Conservation (phyloP, 148 eudicot genomes). For the Nyssa sinensis region DNA sequence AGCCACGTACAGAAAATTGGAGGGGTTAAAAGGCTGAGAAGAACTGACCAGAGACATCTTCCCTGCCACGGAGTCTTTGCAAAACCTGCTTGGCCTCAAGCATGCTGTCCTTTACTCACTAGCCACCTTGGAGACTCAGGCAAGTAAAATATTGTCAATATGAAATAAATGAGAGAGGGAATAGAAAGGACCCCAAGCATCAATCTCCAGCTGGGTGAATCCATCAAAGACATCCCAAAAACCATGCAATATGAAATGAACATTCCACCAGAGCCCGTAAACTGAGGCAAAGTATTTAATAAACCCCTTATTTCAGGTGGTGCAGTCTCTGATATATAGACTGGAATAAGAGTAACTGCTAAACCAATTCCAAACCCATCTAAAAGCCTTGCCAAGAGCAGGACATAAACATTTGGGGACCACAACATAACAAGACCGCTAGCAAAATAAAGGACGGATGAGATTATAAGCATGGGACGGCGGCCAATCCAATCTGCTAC, state of each 20-base stretch:
- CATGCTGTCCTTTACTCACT: too few species aligned
- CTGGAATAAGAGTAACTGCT: constrained; percentile 28
- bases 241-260: constrained; percentile 31
- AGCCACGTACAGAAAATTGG: too few species aligned
- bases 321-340: constrained; percentile 30
- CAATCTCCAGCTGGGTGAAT: constrained; percentile 31
- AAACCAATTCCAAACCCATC: constrained; percentile 35
- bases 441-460: constrained; percentile 24
- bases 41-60: too few species aligned
- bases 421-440: constrained; percentile 29
- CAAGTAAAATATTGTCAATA: too few species aligned
- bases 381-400: constrained; percentile 30
- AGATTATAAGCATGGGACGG: constrained; percentile 30
- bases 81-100: too few species aligned
- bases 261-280: constrained; percentile 32
- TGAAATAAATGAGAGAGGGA: constrained; percentile 25
- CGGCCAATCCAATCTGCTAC: constrained; percentile 25
- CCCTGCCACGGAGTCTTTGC: too few species aligned
- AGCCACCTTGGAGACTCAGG: too few species aligned
- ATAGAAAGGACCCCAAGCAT: constrained; percentile 32
- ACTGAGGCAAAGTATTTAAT: constrained; percentile 33
- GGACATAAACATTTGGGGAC: constrained; percentile 28
- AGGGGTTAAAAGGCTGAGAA: too few species aligned
- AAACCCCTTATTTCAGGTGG: constrained; percentile 33
- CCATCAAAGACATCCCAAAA: constrained; percentile 28